These are phyloP conservation scores for Lichtheimia ramosa DNA, from an alignment of 371 early-diverging fungal species.

Conservation along the genomic window DNA sequence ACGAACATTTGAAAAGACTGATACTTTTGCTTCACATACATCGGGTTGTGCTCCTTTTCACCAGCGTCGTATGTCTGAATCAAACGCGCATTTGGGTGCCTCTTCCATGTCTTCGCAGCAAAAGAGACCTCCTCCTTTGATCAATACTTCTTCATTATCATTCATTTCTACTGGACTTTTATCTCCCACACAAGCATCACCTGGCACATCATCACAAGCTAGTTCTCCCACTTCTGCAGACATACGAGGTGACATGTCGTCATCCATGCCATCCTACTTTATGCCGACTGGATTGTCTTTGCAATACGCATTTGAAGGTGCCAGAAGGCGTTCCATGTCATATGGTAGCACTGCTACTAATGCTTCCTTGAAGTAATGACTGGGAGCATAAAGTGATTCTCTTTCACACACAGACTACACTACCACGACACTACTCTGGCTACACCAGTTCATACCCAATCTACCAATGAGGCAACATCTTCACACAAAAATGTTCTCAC, in stretches of 20 bases:
- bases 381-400: not conserved
- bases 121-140: constrained; percentile 13
- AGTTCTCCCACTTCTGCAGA: constrained; percentile 12
- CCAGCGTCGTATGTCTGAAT: constrained; percentile 42
- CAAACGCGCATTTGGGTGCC: not conserved
- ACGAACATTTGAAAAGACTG: constrained; percentile 55
- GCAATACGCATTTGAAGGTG: constrained; percentile 53
- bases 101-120: not conserved
- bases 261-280: constrained; percentile 25
- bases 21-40: constrained; percentile 49
- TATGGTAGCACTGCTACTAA: constrained; percentile 22
- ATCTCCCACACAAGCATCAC: constrained; percentile 15
- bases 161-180: constrained; percentile 24
- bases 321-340: constrained; percentile 53
- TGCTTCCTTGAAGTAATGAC: constrained; percentile 2
- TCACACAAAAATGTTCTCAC: not conserved
- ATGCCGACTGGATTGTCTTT: constrained; percentile 52
- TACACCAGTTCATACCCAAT: constrained; percentile 1
- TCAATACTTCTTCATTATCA: constrained; percentile 22
- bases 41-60: constrained; percentile 53
- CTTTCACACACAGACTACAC: no score
- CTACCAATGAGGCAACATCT: constrained; percentile 1
- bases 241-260: constrained; percentile 11
- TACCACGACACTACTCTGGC: not conserved
- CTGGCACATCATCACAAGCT: constrained; percentile 18